These are phyloP conservation scores for Trichoderma sp. DNA, from an alignment of 2,329 filamentous ascomycete species.

Conservation along the genomic window DNA sequence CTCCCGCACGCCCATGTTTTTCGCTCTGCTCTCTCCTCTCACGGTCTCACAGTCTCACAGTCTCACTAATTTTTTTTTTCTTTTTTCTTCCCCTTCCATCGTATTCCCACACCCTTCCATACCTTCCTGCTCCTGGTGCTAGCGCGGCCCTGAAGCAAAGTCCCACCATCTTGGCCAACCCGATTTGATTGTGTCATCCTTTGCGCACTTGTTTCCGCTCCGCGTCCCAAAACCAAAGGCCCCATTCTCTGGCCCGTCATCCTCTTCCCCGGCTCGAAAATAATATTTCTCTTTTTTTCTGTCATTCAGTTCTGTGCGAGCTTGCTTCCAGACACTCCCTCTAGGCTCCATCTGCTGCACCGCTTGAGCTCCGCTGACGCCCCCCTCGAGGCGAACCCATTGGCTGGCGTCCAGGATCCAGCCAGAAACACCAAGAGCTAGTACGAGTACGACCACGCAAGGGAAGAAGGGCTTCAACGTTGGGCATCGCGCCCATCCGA, in stretches of 20 bases:
- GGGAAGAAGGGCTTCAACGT: slow-evolving; percentile 24
- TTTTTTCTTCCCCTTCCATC: slow-evolving; percentile 10
- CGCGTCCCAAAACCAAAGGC: slow-evolving; percentile 3
- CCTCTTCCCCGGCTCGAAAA: slow-evolving; percentile 34
- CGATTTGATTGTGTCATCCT: slow-evolving; percentile 38
- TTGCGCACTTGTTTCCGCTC: slow-evolving; percentile 29
- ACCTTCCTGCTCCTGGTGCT: slow-evolving; percentile 14
- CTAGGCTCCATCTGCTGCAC: slow-evolving; percentile 2
- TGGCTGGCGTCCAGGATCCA: slow-evolving; percentile 5
- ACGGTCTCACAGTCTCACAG: not conserved
- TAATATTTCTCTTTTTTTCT: slow-evolving; percentile 23
- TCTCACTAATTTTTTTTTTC: not conserved
- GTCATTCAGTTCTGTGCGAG: slow-evolving; percentile 13
- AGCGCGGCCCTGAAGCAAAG: slow-evolving; percentile 22
- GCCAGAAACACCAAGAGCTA: not conserved
- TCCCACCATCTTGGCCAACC: slow-evolving; percentile 27
- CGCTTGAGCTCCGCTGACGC: not conserved
- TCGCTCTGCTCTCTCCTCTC: not conserved
- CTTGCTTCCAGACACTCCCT: slow-evolving; percentile 3
- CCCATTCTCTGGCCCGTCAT: slow-evolving; percentile 30
- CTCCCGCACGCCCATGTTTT: not conserved
- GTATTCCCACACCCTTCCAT: slow-evolving; percentile 22
- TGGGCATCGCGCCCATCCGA: slow-evolving; percentile 30
- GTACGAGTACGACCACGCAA: slow-evolving; percentile 5
- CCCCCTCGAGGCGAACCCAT: not conserved